Base-by-base conservation (phyloP, 2,329 filamentous ascomycete species). In the Calonectria pteridis region DNA sequence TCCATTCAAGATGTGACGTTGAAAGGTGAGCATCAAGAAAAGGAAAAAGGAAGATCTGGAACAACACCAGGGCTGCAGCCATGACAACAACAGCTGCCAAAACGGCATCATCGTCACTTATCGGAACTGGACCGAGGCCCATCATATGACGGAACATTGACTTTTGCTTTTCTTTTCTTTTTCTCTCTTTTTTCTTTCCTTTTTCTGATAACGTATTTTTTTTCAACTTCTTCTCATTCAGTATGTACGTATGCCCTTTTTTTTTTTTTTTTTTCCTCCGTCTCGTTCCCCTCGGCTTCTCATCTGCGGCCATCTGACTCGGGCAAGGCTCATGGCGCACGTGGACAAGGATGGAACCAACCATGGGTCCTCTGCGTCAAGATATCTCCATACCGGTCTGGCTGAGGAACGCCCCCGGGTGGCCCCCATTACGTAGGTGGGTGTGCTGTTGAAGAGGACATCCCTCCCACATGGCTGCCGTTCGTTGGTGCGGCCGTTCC, bases 351-450 rank as follows among this genome's bases (percentile, higher is more conserved):
- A 67, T 26, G 37, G 59, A 66, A 63, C 74, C 74, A 75, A 74
- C 74, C 69, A 46, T 35, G 46, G 58, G 53, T 40, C 50, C 69
- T 53, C 43, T 50, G 50, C 26, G 37, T 33, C 20, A 23, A 43
- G 63, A 49, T 50, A 70, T 75, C 73, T 64, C 71, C 73, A 73
- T 79, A 75, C 75, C 72, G 77, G 76, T 79, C 76, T 77, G 58
- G 37, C 37, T 46, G 31, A 62, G 67, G 43, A 69, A 46, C 55
- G 49, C 43, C 49, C 23, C 63, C 16, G 46, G 55, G 29, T 49
- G 26, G 31, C 20, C 67, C 62, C 55, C 50, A 59, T 73, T 70
- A 65, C 67, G 67, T 67, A 68, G 67, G 73, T 74, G 65, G 68
- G 59, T 64, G 64, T 50, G 53, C 35, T 37, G 18, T 64, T 23